These are phyloP conservation scores for Funneliformis geosporum DNA, from an alignment of 192 early-diverging fungal species.

Conservation along the genomic window DNA sequence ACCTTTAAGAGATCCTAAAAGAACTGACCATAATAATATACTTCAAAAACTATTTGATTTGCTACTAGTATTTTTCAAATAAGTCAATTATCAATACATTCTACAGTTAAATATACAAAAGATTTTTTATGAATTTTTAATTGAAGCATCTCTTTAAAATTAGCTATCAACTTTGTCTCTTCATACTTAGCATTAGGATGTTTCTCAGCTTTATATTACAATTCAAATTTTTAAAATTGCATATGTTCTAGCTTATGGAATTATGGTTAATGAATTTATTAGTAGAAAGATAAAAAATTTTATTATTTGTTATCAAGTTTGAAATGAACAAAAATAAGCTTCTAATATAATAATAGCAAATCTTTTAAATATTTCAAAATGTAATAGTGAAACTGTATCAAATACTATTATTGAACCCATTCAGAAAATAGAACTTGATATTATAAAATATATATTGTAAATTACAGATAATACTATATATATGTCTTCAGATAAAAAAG, in stretches of 20 bases:
- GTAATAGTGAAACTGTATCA: neutral
- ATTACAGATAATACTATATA: slow-evolving; percentile 1
- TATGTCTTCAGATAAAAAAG: neutral
- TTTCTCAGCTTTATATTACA: neutral
- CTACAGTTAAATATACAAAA: neutral
- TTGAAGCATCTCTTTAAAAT: neutral
- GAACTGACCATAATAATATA: neutral
- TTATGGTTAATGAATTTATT: slow-evolving; percentile 1
- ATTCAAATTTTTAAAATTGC: neutral
- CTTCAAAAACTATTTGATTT: neutral
- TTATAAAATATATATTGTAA: neutral
- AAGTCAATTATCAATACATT: neutral
- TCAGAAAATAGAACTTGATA: neutral
- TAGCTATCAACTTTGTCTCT: neutral
- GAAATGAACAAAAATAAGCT: neutral
- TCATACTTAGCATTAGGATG: slow-evolving; percentile 3
- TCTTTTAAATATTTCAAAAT: neutral
- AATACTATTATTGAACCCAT: neutral
- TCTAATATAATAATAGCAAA: neutral
- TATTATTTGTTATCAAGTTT: neutral
- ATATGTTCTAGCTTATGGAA: neutral
- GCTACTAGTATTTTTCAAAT: neutral
- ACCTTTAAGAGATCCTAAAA: too few species aligned
- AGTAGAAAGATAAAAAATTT: neutral
- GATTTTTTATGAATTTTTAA: neutral